phyloP scores from a whole-genome alignment of 1,284 basidiomycete species.

The Porodaedalea pini region DNA sequence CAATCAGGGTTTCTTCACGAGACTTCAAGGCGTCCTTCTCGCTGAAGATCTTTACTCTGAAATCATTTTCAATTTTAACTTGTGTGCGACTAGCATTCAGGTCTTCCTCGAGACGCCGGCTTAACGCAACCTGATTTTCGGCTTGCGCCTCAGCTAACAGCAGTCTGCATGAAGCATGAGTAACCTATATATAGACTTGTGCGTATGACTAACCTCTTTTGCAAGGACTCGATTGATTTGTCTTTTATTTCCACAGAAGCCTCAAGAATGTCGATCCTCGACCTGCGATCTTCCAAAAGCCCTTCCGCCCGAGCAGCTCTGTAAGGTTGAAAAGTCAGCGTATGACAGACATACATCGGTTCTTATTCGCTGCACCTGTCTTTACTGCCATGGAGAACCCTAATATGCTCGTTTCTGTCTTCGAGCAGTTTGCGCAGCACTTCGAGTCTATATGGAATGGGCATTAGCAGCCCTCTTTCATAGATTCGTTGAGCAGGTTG shows the following conservation, averaged over 20 bases:
- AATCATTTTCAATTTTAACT: constrained; percentile 28
- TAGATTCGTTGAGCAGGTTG: neutral
- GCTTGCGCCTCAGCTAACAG: constrained; percentile 6
- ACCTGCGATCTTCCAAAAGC: neutral
- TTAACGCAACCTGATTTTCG: neutral
- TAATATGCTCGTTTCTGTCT: constrained; percentile 9
- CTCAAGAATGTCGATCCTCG: neutral
- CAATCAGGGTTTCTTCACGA: constrained; percentile 20
- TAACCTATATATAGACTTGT: too few species aligned
- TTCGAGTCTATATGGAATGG: neutral
- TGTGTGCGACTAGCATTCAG: constrained; percentile 1
- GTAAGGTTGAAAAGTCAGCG: neutral
- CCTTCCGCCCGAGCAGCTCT: neutral
- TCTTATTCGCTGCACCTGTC: neutral
- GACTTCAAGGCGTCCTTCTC: constrained; percentile 21
- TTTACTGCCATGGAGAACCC: neutral
- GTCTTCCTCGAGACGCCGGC: constrained; percentile 1
- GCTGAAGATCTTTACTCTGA: constrained; percentile 18
- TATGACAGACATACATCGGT: neutral
- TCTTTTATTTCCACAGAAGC: neutral
- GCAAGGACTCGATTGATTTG: neutral
- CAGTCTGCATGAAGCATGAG: neutral
- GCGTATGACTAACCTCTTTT: constrained; percentile 2
- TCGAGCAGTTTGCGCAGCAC: neutral
- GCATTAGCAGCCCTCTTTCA: too few species aligned